Conservation (phyloP, 768 basidiomycete species). For the Obba rivulosa region DNA sequence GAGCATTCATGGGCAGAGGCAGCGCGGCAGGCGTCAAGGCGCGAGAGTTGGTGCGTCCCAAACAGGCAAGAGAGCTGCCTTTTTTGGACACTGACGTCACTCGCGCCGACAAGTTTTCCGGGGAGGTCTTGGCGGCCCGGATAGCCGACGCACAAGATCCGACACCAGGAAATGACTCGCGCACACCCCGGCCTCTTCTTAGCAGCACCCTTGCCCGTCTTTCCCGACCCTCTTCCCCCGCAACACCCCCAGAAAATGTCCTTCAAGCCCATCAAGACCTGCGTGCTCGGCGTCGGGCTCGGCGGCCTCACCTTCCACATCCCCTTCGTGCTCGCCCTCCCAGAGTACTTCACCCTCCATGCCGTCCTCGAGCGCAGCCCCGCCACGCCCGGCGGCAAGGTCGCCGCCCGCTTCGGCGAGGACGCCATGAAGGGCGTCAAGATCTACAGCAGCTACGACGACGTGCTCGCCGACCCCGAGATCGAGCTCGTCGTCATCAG, state of each 20-base stretch:
- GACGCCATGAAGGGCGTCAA: slow-evolving; percentile 33
- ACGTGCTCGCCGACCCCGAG: slow-evolving; percentile 55
- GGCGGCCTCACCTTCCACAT: slow-evolving; percentile 75
- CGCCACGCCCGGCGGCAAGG: slow-evolving; percentile 51
- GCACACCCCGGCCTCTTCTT: too few relatives aligned
- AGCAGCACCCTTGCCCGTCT: not conserved
- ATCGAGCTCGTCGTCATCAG: slow-evolving; percentile 66
- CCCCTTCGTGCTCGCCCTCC: slow-evolving; percentile 71
- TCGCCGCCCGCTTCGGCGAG: slow-evolving; percentile 60
- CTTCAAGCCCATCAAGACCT: slow-evolving; percentile 52
- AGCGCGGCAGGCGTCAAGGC: too few relatives aligned
- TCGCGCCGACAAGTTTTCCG: too few relatives aligned
- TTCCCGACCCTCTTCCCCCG: not conserved
- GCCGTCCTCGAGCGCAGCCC: slow-evolving; percentile 77
- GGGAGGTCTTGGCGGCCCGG: too few relatives aligned
- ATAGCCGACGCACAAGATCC: too few relatives aligned
- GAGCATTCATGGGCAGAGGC: not conserved
- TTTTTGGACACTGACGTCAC: not conserved
- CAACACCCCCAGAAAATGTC: slow-evolving; percentile 11
- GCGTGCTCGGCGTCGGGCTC: slow-evolving; percentile 74
- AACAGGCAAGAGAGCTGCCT: not conserved
- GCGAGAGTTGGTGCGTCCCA: too few relatives aligned
- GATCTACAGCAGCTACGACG: slow-evolving; percentile 56
- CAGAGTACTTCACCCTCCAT: slow-evolving; percentile 62
- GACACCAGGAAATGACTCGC: too few relatives aligned